A percentile compares a stretch with the other conserved stretches of the same genome.
phyloP scores from a whole-genome alignment of 495 filamentous ascomycete species.

The Friedmanniomyces simplex region DNA sequence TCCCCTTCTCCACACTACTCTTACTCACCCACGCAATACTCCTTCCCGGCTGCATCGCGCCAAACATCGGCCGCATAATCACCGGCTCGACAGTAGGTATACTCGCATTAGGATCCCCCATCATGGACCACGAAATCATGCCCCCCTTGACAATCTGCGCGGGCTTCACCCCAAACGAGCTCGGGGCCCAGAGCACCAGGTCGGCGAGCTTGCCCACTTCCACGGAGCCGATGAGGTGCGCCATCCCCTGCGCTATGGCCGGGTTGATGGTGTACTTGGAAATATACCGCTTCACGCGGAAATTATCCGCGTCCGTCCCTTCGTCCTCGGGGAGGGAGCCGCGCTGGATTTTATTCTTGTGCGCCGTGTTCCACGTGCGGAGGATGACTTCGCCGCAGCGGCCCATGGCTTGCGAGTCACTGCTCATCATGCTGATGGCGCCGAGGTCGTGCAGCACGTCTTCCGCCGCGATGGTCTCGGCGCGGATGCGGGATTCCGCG shows the following conservation, averaged over 20 bases:
- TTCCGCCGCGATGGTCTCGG: slow-evolving; percentile 94
- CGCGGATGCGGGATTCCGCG: slow-evolving; percentile 87
- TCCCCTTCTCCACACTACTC: slow-evolving; percentile 53
- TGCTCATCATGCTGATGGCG: slow-evolving; percentile 97
- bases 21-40: slow-evolving; percentile 75
- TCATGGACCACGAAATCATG: slow-evolving; percentile 74
- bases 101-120: slow-evolving; percentile 92
- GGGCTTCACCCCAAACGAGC: slow-evolving; percentile 84
- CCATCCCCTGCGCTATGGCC: slow-evolving; percentile 86
- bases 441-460: slow-evolving; percentile 94
- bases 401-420: slow-evolving; percentile 96
- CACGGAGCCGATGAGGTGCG: slow-evolving; percentile 75
- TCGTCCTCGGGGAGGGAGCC: slow-evolving; percentile 68
- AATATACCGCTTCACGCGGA: slow-evolving; percentile 84
- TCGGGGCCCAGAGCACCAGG: slow-evolving; percentile 78
- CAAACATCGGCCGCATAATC: slow-evolving; percentile 82
- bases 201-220: slow-evolving; percentile 90
- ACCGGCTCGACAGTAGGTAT: slow-evolving; percentile 87
- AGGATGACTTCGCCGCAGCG: slow-evolving; percentile 91
- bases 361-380: slow-evolving; percentile 94
- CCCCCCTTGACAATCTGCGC: slow-evolving; percentile 77
- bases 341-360: slow-evolving; percentile 92
- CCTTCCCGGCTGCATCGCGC: slow-evolving; percentile 54
- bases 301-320: slow-evolving; percentile 79
- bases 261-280: slow-evolving; percentile 98